A percentile compares a stretch with the other conserved stretches of the same genome.
These are phyloP conservation scores for Fraxinus paxiana DNA, from an alignment of 305 asterid genomes.

Conservation along the genomic window DNA sequence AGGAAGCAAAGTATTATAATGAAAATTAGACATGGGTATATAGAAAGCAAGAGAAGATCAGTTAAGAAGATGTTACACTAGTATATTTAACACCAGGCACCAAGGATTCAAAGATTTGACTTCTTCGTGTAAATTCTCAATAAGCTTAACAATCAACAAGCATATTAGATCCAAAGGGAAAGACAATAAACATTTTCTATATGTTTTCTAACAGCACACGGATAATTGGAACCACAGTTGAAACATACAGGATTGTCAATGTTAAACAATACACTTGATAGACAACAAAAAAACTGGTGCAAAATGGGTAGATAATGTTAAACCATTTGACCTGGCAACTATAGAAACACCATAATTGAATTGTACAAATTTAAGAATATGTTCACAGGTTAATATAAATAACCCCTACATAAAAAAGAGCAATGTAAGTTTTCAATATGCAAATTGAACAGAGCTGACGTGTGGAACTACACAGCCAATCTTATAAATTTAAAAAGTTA, in stretches of 20 bases:
- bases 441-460: not conserved
- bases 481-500: not conserved
- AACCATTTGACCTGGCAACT: not conserved
- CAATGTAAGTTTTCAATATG: not conserved
- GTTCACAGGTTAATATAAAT: not conserved
- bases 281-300: not conserved
- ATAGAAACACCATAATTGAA: not conserved
- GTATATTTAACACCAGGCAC: conserved; percentile 1
- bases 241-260: conserved; percentile 1
- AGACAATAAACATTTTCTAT: conserved; percentile 2
- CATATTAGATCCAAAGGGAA: not conserved
- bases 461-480: not conserved
- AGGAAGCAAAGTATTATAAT: not conserved
- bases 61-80: not conserved
- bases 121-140: not conserved
- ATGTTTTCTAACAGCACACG: not conserved
- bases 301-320: not conserved
- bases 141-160: not conserved
- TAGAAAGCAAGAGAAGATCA: not conserved
- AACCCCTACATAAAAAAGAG: not conserved
- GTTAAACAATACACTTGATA: not conserved
- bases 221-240: not conserved
- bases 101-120: not conserved
- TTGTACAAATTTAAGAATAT: conserved; percentile 8
- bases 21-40: not conserved